phyloP scores from a whole-genome alignment of 108 stramenopile species.

The Epithemia pelagica region DNA sequence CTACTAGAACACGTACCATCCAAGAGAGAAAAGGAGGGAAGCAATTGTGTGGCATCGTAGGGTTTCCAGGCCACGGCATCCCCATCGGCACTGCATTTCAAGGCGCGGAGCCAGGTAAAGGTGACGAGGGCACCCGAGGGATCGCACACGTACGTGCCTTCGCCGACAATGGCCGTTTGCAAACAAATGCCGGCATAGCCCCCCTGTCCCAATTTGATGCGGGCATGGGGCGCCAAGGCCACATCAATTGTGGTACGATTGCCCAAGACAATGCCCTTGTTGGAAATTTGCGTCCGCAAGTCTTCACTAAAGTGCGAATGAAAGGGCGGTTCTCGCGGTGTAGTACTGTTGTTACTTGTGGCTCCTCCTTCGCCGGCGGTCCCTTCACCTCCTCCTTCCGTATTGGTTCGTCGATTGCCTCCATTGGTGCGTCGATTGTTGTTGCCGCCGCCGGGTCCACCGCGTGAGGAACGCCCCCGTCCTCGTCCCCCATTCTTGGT shows the following conservation, averaged over 20 bases:
- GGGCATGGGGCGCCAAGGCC: constrained; percentile 1
- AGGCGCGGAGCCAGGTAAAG: constrained; percentile 47
- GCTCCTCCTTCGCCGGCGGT: background rate
- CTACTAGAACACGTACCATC: constrained; percentile 68
- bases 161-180: constrained; percentile 50
- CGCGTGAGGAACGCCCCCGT: background rate
- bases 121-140: constrained; percentile 28
- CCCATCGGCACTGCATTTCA: constrained; percentile 38
- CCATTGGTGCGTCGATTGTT: background rate
- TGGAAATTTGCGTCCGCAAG: background rate
- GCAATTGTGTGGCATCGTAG: constrained; percentile 15
- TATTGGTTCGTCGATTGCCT: background rate
- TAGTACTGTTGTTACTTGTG: constrained; percentile 1
- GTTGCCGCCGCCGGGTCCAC: background rate
- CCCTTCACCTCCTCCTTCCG: background rate
- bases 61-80: constrained; percentile 53
- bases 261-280: constrained; percentile 7
- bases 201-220: constrained; percentile 14
- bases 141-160: constrained; percentile 59
- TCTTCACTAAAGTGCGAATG: constrained; percentile 4
- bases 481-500: background rate
- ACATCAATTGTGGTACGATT: constrained; percentile 6
- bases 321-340: constrained; percentile 9
- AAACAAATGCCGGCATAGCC: constrained; percentile 56
- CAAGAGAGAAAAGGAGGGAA: constrained; percentile 31